Evolutionary conservation across 1,139 yeast species (phyloP), one percentile per base, ranked within the genome.

Genomic region (Geotrichum restrictum): DNA sequence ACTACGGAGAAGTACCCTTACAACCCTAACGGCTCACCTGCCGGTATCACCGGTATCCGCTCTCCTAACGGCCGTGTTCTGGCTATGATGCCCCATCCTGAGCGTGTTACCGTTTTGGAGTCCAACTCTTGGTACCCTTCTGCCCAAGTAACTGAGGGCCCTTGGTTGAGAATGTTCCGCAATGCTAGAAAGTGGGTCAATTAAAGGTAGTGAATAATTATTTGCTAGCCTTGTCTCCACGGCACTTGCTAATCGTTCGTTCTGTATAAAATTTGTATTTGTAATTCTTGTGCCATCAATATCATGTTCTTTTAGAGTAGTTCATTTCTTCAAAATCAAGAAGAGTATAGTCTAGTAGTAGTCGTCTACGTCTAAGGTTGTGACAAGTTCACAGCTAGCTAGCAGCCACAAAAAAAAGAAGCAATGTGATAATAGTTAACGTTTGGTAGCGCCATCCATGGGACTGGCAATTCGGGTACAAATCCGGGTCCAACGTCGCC

Each of bases 1-100:
- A 78, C 78, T 40, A 87, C 99, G 38, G 85, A 82, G 66, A 77
- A 75, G 63, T 93, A 86, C 68, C 99, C 99, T 60, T 86, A 77
- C 74, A 93, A 93, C 75, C 98, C 98, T 55, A 94, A 94, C 71
- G 99, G 99, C 40, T 88, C 97, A 19, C 88, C 94, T 46, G 80
- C 79, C 52, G 98, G 96, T 72, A 87, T 94, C 65, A 87, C 97
- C 42, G 99, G 97, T 76, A 81, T 94, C 57, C 78, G 86, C 59
- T 82, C 93, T 49, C 87, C 86, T 54, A 88, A 88, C 66, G 98
- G 98, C 60, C 83, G 98, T 70, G 97, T 94, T 3, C 76, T 94
- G 64, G 98, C 98, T 2, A 82, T 94, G 89, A 94, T 94, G 99
- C 99, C 99, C 46, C 99, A 94, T 69, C 98, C 99, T 24, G 99